These are phyloP conservation scores for Pseudonitzschia multiseries DNA, from an alignment of 108 stramenopile genomes.

Conservation along the genomic window DNA sequence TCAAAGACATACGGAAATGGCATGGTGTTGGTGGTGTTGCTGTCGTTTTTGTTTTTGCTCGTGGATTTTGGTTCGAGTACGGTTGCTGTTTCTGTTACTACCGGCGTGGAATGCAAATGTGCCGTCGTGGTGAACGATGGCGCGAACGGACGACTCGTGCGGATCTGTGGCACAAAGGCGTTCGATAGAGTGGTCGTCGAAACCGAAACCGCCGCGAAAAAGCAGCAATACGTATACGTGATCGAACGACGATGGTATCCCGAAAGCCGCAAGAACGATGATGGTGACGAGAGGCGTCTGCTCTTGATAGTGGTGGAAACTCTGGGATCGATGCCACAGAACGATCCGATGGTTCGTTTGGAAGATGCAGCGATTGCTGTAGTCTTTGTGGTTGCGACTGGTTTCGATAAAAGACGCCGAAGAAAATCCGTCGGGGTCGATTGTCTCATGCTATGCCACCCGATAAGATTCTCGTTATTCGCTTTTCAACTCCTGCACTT, in stretches of 20 bases:
- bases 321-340: not conserved
- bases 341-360: too few species aligned
- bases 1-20: slow-evolving; percentile 7
- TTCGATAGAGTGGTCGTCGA: not conserved
- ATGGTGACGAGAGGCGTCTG: not conserved
- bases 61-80: not conserved
- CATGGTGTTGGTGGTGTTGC: not conserved
- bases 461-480: not conserved
- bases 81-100: not conserved
- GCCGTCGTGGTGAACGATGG: not conserved
- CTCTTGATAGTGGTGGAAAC: not conserved
- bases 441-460: not conserved
- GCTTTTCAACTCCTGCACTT: not conserved
- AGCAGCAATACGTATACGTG: slow-evolving; percentile 10
- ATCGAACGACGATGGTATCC: not conserved
- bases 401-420: not conserved
- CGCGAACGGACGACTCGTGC: not conserved
- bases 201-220: slow-evolving; percentile 10
- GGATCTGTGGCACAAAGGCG: not conserved
- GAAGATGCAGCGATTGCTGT: not conserved
- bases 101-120: not conserved
- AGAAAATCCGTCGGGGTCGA: not conserved
- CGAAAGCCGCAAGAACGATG: not conserved
- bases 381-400: not conserved
- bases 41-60: too few species aligned